Base-by-base conservation (phyloP, 306 rosid species). In the Prunus kanzakura region DNA sequence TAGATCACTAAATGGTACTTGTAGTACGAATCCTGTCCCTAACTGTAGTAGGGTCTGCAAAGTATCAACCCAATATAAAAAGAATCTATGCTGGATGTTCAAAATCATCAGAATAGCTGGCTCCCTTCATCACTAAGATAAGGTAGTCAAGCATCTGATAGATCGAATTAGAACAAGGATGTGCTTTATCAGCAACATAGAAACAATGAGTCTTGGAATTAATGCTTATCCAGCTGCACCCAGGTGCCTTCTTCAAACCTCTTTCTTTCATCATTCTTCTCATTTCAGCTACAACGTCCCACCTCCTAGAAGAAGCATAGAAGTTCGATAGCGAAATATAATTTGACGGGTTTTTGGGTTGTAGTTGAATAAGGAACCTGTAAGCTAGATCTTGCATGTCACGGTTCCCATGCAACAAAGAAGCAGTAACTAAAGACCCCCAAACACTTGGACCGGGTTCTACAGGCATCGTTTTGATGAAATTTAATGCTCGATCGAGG, bases 141-240 rank as follows among this genome's bases (percentile, higher is more conserved):
- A 25, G 27, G 27, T 25, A 25, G 2, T 25, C 27, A 25, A 25
- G 27, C 27, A 25, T 25, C 27, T 25, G 27, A 25, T 25, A 25
- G 27, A 25, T 25, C 27, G 27, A 25, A 25, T 25, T 25, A 25
- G 27, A 25, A 25, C 27, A 25, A 25, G 27, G 27, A 25, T 25
- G 27, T 25, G 27, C 27, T 25, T 25, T 25, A 25, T 25, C 27
- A 25, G 27, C 27, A 25, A 25, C 27, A 25, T 25, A 25, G 27
- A 25, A 25, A 25, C 27, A 25, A 25, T 25, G 27, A 25, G 27
- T 25, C 27, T 25, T 25, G 27, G 27, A 25, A 25, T 25, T 25
- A 25, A 25, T 52, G 73, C 79, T 84, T 78, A 93, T 87, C 97
- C 97, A 88, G 82, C 98, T 93, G 85, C 92, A 87, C 62, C 98